These are phyloP conservation scores for Leccinum subgranulosum DNA, from an alignment of 768 basidiomycete species.

Conservation along the genomic window DNA sequence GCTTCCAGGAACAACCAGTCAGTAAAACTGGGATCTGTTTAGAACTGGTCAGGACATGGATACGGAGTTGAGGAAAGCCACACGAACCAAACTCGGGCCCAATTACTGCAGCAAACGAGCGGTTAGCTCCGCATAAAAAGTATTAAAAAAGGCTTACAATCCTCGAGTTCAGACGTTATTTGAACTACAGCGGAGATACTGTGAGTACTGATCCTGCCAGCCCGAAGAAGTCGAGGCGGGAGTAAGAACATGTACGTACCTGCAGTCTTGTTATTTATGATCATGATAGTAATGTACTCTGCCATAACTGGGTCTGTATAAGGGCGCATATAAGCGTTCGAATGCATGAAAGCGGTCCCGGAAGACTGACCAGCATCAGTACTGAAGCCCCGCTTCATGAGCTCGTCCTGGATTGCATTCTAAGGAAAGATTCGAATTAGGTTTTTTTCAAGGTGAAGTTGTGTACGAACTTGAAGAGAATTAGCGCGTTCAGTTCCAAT, in stretches of 20 bases:
- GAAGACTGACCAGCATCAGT: constrained; percentile 62
- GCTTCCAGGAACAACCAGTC: constrained; percentile 87
- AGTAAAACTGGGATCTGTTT: constrained; percentile 76
- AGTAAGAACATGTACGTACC: constrained; percentile 40
- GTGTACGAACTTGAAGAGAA: constrained; percentile 57
- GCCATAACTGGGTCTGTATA: constrained; percentile 82
- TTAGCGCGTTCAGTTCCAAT: constrained; percentile 77
- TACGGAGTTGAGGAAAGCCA: constrained; percentile 1
- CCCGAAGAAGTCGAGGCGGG: not conserved
- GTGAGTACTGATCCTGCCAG: constrained; percentile 1
- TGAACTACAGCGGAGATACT: constrained; percentile 48
- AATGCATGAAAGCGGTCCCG: constrained; percentile 1
- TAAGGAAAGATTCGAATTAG: constrained; percentile 27
- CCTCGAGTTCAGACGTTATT: constrained; percentile 85
- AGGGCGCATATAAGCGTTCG: constrained; percentile 6
- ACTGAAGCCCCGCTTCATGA: constrained; percentile 69
- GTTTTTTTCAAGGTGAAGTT: not conserved
- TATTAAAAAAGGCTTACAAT: constrained; percentile 44
- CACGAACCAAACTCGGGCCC: constrained; percentile 76
- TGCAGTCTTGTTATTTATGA: constrained; percentile 86
- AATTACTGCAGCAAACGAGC: constrained; percentile 45
- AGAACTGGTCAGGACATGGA: not conserved
- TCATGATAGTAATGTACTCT: constrained; percentile 93
- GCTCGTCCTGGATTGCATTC: constrained; percentile 81
- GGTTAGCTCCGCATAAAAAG: constrained; percentile 13